Conservation (phyloP, 2,329 filamentous ascomycete species). For the Talaromyces islandicus region DNA sequence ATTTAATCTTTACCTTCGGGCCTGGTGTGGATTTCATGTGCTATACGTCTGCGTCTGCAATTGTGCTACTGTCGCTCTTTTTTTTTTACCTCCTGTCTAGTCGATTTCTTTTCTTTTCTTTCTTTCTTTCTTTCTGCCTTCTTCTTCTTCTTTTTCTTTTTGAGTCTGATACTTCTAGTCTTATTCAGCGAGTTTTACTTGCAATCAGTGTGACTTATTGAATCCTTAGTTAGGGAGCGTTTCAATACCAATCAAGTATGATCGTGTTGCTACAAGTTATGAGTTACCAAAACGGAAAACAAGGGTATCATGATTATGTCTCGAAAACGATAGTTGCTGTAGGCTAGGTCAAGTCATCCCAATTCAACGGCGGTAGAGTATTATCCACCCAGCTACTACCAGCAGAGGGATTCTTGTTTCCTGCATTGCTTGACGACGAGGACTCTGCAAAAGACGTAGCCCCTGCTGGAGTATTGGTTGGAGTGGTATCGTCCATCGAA, state of each 20-base stretch:
- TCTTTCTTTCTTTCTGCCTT: no score
- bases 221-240: not conserved
- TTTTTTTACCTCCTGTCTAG: not conserved
- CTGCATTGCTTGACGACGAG: not conserved
- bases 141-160: no score
- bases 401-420: not conserved
- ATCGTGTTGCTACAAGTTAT: not conserved
- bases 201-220: not conserved
- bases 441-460: not conserved
- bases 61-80: not conserved
- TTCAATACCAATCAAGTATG: not conserved
- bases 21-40: not conserved
- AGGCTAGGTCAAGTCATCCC: constrained; percentile 29
- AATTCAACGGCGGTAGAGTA: constrained; percentile 34
- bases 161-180: no score
- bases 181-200: not conserved
- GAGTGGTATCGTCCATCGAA: not conserved
- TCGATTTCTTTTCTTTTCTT: not conserved
- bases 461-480: not conserved
- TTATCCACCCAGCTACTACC: constrained; percentile 28
- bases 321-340: constrained; percentile 8
- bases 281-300: not conserved
- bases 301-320: not conserved
- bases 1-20: not conserved
- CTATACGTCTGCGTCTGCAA: not conserved